Evolutionary conservation across 1,284 basidiomycete species (phyloP), one percentile per base, ranked within the genome.

Genomic region (Ceratobasidium sp.): DNA sequence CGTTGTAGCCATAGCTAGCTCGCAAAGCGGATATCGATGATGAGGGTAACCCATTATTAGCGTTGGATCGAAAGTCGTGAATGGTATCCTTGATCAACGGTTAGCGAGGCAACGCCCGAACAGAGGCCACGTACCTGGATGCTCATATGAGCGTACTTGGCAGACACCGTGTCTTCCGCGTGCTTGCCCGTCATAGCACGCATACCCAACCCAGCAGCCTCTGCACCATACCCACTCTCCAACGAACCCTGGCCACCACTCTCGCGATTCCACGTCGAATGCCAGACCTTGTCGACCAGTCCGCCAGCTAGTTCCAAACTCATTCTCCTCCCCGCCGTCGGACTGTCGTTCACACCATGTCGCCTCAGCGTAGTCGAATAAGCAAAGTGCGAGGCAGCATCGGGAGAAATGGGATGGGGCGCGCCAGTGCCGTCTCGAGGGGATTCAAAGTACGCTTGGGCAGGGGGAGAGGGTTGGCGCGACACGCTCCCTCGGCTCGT

Each of bases 1-100:
- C 97, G 86, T 99, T 99, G 83, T 95, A 95, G 1, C 96, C 96
- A 80, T 95, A 90, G 4, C 87, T 87, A 38, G 88, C 88, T 46
- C 92, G 89, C 27, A 97, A 87, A n/a, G 88, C 86, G 1, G 90
- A 86, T 27, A 97, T 88, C 57, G 90, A 87, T n/a, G 89, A 84
- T 20, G 89, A 86, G 0, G 91, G 83, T 1, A 98, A 87, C 18
- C 96, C 96, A 41, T 86, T 83, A 0, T 87, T 85, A 6, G 87
- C 82, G 3, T 92, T 90, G 0, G 94, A 92, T 30, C 88, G 87
- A 80, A 92, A 92, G 81, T 93, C 88, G 6, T 88, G 85, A 0
- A 94, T 85, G 14, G 92, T 92, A 92, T 94, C 68, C 44, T 57
- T 33, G 35, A 8, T 27, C 59, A 16, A 30, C 20, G 38, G 41